phyloP scores from a whole-genome alignment of 306 rosid species.

The Fragaria iinumae region DNA sequence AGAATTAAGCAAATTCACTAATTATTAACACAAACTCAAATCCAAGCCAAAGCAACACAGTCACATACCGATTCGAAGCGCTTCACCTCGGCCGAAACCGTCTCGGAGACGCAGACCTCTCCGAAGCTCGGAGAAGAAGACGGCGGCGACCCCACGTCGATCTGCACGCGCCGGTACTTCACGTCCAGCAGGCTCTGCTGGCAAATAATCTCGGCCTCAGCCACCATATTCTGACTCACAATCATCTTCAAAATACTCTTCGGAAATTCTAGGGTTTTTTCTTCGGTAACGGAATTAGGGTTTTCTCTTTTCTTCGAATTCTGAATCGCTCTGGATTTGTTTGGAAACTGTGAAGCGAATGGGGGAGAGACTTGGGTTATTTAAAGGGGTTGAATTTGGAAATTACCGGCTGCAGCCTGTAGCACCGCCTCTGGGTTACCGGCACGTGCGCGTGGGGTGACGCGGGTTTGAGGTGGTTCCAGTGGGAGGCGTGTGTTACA shows the following conservation, averaged over 20 bases:
- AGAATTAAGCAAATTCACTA: not conserved
- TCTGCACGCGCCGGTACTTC: constrained; percentile 60
- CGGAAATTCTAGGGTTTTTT: constrained; percentile 4
- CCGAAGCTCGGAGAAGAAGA: constrained; percentile 53
- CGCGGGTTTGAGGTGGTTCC: not conserved
- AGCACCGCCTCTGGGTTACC: not conserved
- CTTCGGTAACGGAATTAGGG: not conserved
- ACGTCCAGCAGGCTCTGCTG: constrained; percentile 57
- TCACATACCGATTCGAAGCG: constrained; percentile 28
- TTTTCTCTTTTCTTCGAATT: not conserved
- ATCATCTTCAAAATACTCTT: constrained; percentile 39
- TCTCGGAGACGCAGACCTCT: constrained; percentile 38
- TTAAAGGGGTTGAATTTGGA: not conserved
- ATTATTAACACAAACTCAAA: not conserved
- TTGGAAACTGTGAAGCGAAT: not conserved
- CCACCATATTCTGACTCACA: constrained; percentile 47
- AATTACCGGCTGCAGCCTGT: constrained; percentile 27
- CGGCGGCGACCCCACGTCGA: constrained; percentile 51
- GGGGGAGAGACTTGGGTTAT: not conserved
- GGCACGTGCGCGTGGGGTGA: constrained; percentile 1
- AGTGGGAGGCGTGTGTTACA: constrained; percentile 7
- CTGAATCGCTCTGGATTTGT: constrained; percentile 1
- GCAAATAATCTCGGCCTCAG: constrained; percentile 65
- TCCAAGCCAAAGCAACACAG: not conserved
- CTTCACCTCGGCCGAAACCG: constrained; percentile 19